Evolutionary conservation across 345 rosid species (phyloP).

Genomic region (Kandelia obovata): DNA sequence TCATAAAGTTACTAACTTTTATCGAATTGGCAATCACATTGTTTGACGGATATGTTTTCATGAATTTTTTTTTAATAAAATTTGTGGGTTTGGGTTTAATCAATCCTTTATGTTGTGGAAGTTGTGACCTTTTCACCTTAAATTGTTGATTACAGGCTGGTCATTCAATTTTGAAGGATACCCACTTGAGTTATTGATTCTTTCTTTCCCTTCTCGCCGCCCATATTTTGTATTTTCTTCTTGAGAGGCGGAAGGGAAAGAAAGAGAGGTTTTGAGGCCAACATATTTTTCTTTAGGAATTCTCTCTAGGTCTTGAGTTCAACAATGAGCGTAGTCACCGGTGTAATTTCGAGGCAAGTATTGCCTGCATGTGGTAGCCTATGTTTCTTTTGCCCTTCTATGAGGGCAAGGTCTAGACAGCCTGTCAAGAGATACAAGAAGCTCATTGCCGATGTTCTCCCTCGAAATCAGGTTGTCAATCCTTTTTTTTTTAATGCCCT

Average conservation of each 20-base stretch:
- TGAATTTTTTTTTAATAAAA: not conserved
- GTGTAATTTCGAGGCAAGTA: constrained; percentile 81
- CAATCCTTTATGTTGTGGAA: not conserved
- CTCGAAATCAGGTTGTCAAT: constrained; percentile 65
- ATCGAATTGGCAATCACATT: constrained; percentile 13
- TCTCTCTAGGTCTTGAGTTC: constrained; percentile 14
- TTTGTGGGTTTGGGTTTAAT: not conserved
- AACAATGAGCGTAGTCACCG: constrained; percentile 69
- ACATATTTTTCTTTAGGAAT: constrained; percentile 10
- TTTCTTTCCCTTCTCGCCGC: constrained; percentile 70
- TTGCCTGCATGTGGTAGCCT: constrained; percentile 91
- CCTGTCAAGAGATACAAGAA: constrained; percentile 98
- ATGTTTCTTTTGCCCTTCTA: constrained; percentile 78
- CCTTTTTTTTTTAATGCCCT: constrained; percentile 46
- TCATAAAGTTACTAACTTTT: not conserved
- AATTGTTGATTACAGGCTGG: constrained; percentile 36
- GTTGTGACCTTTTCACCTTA: constrained; percentile 7
- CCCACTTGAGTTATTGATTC: constrained; percentile 21
- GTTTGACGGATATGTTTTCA: not conserved
- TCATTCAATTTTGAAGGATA: constrained; percentile 28
- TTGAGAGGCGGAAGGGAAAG: constrained; percentile 54
- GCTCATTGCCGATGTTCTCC: constrained; percentile 83
- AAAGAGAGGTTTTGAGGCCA: constrained; percentile 20
- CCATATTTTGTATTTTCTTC: constrained; percentile 34
- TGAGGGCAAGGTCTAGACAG: constrained; percentile 94